Conservation (phyloP, 2,329 filamentous ascomycete species). For the Penicillium sp. region DNA sequence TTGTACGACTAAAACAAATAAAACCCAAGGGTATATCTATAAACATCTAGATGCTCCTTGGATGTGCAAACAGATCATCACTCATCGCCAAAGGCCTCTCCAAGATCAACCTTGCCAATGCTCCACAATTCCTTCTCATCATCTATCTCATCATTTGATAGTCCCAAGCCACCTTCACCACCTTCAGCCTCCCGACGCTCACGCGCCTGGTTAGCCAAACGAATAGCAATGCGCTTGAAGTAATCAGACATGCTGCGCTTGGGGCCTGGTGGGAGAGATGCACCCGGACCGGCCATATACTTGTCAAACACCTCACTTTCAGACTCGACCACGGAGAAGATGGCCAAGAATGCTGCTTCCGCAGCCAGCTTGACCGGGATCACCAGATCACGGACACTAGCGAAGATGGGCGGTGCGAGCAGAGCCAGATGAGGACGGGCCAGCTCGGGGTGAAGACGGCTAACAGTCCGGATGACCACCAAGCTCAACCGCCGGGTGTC, state of each 20-base stretch:
- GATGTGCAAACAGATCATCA: conserved; percentile 22
- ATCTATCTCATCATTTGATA: conserved; percentile 88
- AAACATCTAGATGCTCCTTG: conserved; percentile 23
- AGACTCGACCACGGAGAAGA: conserved; percentile 87
- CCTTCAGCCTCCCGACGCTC: conserved; percentile 91
- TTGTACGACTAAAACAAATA: conserved; percentile 22
- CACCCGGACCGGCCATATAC: conserved; percentile 71
- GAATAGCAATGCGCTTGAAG: conserved; percentile 87
- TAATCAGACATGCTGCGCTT: conserved; percentile 95
- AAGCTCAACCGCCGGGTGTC: conserved; percentile 85
- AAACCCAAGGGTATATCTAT: conserved; percentile 30
- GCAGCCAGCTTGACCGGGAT: conserved; percentile 95
- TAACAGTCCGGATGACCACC: conserved; percentile 83
- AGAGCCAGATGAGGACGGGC: conserved; percentile 77
- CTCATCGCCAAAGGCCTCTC: conserved; percentile 48
- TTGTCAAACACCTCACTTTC: conserved; percentile 86
- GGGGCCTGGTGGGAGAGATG: conserved; percentile 65
- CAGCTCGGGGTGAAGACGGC: conserved; percentile 74
- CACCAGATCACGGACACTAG: conserved; percentile 82
- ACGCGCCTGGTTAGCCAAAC: conserved; percentile 80
- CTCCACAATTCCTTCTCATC: conserved; percentile 97
- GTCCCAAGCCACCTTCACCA: conserved; percentile 77
- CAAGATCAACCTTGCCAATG: conserved; percentile 84
- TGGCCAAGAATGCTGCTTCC: conserved; percentile 86
- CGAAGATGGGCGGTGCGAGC: conserved; percentile 82